Evolutionary conservation across 768 basidiomycete species (phyloP), one percentile per base, ranked within the genome.

Genomic region (Sutorius australiensis): DNA sequence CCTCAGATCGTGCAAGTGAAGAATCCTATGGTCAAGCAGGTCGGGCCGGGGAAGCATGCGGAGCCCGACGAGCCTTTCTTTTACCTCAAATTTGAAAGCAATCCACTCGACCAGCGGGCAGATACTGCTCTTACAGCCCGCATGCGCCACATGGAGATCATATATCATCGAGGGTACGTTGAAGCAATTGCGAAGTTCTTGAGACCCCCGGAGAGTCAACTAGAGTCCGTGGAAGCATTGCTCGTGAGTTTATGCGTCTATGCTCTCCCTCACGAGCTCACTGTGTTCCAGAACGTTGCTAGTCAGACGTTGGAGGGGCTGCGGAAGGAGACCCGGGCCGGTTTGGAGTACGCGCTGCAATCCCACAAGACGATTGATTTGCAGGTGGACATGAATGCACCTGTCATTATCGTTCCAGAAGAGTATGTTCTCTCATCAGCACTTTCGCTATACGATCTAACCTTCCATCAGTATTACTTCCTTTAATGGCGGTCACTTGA

Each of bases 351-450:
- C 71, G 95, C 95, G 0, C 72, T 99, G 44, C 86, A 94, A 68
- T 85, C 83, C 14, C 95, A 97, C 77, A 95, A 93, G 76, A 98
- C 97, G 1, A 77, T 98, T 40, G 95, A 98, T 67, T 77, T 99
- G n/a, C 89, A 92, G 59, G 82, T 99, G 73, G 95, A 99, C 63
- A 80, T 99, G 78, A 91, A 95, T 62, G 93, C 97, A 0, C 97
- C 97, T 6, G 83, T 99, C 60, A 97, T 99, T 65, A 92, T 99
- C 61, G 81, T 98, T 48, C 97, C 97, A 1, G 95, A 98, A 73
- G 85, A 92, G 92, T 94, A 65, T 46, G 70, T 43, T 9, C 41
- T 53, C 46, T 47, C 30, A 19, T 41, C 27, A 1, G 19, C 30
- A 50, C 75, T 67, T 39, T 43, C 38, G n/a, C 14, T 37, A 17